Evolutionary conservation across 305 asterid species (phyloP).

Genomic region (Nicotiana rustica): DNA sequence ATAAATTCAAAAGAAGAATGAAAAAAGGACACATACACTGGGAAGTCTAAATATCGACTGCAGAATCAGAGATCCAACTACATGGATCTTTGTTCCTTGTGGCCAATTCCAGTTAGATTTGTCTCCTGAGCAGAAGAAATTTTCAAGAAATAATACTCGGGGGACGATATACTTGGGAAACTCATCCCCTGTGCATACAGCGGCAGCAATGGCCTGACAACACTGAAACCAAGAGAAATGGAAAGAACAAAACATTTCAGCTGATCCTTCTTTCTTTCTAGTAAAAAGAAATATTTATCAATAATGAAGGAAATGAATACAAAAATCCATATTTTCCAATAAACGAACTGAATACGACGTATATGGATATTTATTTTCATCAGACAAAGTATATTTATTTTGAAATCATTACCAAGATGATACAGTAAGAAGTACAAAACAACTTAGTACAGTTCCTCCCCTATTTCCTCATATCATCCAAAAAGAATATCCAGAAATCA

Average conservation of each 20-base stretch:
- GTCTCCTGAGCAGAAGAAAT: constrained; percentile 60
- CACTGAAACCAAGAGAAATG: constrained; percentile 59
- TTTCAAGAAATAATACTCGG: constrained; percentile 79
- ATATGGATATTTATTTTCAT: no score
- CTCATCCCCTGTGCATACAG: constrained; percentile 65
- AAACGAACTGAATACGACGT: not conserved
- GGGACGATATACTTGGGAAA: constrained; percentile 68
- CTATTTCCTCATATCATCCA: constrained; percentile 3
- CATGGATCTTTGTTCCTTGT: constrained; percentile 71
- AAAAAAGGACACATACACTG: constrained; percentile 61
- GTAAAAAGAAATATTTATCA: not conserved
- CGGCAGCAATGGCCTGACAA: constrained; percentile 86
- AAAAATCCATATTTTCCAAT: not conserved
- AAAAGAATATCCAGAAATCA: not conserved
- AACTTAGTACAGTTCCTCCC: not conserved
- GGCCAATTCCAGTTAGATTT: constrained; percentile 91
- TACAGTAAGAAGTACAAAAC: not conserved
- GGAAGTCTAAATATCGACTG: constrained; percentile 82
- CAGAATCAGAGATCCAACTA: constrained; percentile 86
- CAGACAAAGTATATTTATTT: not conserved
- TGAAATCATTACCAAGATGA: not conserved
- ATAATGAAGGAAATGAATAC: constrained; percentile 19
- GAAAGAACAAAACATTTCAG: constrained; percentile 22
- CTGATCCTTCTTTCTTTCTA: not conserved
- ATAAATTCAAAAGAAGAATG: not conserved